Percentiles rank a stretch among this genome's conserved stretches.
Conservation (phyloP, 2,329 filamentous ascomycete genomes). For the Nigrospora osmanthi region DNA sequence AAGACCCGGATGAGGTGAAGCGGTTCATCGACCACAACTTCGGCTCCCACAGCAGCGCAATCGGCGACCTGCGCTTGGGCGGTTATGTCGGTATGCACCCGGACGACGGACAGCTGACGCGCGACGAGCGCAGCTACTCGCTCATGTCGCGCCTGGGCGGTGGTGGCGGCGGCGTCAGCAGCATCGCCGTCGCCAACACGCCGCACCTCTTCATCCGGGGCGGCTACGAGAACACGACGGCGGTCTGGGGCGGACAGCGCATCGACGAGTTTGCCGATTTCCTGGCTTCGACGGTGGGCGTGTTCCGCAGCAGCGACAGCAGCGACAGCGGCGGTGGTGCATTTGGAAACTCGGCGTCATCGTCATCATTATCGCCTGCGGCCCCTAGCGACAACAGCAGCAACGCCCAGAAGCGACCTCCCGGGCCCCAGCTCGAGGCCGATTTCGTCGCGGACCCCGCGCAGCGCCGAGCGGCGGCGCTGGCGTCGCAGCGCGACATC, state of each 20-base stretch:
- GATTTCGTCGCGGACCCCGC: background rate
- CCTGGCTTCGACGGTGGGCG: constrained; percentile 4
- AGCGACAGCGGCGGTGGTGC: background rate
- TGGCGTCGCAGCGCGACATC: constrained; percentile 2
- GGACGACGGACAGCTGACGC: constrained; percentile 4
- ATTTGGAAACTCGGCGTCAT: background rate
- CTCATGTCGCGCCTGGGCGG: constrained; percentile 4
- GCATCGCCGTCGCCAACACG: constrained; percentile 8
- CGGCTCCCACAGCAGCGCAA: background rate
- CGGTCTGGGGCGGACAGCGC: constrained; percentile 7
- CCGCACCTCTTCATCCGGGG: constrained; percentile 12
- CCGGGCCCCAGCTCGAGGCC: background rate
- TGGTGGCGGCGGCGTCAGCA: constrained; percentile 2
- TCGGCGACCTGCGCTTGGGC: constrained; percentile 4
- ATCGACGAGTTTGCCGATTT: constrained; percentile 10
- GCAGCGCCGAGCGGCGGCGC: no score
- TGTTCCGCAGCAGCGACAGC: background rate
- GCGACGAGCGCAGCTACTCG: constrained; percentile 6
- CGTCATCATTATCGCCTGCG: background rate
- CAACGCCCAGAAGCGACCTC: background rate
- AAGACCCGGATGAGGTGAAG: background rate
- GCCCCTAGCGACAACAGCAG: background rate
- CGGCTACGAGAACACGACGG: constrained; percentile 8
- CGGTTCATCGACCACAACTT: constrained; percentile 1
- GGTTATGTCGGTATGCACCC: constrained; percentile 12